Evolutionary conservation across 352 stramenopile species (phyloP).

Genomic region (Pythium oligandrum): DNA sequence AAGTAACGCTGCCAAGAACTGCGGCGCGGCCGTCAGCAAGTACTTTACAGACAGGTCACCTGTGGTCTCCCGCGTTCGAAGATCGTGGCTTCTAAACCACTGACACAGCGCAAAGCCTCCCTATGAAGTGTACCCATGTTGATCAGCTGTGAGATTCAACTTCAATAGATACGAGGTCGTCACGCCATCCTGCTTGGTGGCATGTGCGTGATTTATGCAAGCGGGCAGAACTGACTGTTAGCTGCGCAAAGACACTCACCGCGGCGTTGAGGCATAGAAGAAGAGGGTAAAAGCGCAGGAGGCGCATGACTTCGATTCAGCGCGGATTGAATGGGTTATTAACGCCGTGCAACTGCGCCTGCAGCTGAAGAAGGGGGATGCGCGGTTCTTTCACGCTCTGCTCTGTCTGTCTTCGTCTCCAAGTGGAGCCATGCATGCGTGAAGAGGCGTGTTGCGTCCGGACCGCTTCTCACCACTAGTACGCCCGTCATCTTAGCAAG

Average conservation of each 20-base stretch:
- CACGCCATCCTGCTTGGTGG: neutral
- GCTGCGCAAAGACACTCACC: neutral
- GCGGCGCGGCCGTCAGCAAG: constrained; percentile 37
- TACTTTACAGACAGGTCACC: constrained; percentile 55
- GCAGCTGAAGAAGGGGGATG: neutral
- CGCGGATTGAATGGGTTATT: neutral
- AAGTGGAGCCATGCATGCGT: neutral
- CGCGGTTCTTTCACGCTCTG: neutral
- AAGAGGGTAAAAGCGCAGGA: neutral
- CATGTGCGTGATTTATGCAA: neutral
- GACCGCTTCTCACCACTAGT: neutral
- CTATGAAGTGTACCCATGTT: constrained; percentile 12
- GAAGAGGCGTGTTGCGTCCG: neutral
- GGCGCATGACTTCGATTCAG: neutral
- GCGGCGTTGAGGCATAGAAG: neutral
- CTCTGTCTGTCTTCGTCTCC: neutral
- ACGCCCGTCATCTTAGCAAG: no score
- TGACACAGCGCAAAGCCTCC: constrained; percentile 35
- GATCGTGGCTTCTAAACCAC: constrained; percentile 47
- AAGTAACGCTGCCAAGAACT: constrained; percentile 33
- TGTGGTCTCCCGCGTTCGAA: constrained; percentile 28
- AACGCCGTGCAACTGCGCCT: neutral
- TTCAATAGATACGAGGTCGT: neutral
- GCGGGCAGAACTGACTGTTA: no score
- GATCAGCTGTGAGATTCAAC: neutral